Conservation (phyloP, 352 stramenopile genomes). For the Albugo candida region DNA sequence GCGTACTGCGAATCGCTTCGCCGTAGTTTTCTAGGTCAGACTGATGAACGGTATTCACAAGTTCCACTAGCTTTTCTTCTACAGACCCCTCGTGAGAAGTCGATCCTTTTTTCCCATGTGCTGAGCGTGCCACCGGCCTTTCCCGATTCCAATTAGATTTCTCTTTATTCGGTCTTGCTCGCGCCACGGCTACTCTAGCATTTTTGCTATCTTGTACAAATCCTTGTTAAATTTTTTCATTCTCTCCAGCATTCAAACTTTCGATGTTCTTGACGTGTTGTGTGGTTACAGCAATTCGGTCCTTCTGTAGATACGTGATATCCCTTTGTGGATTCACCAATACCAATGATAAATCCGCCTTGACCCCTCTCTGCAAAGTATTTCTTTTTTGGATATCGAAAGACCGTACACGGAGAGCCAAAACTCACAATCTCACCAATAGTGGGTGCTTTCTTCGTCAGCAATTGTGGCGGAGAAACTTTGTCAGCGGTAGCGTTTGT, state of each 20-base stretch:
- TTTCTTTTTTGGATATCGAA: not conserved
- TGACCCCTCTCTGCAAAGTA: not conserved
- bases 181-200: too few species aligned
- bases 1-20: too few species aligned
- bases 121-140: too few species aligned
- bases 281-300: not conserved
- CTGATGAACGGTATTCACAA: too few species aligned
- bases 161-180: too few species aligned
- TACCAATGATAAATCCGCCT: not conserved
- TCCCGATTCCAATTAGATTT: too few species aligned
- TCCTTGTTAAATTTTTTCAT: not conserved
- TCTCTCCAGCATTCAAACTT: not conserved
- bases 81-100: too few species aligned
- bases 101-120: too few species aligned
- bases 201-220: not conserved
- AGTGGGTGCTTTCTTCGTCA: not conserved
- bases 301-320: not conserved
- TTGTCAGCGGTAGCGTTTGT: not conserved
- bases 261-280: not conserved
- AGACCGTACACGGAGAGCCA: not conserved
- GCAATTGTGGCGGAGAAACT: not conserved
- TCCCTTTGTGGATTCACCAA: not conserved
- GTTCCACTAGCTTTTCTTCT: too few species aligned
- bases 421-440: not conserved
- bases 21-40: too few species aligned